Conservation (phyloP, 2,329 filamentous ascomycete genomes). For the Epichloe baconii region DNA sequence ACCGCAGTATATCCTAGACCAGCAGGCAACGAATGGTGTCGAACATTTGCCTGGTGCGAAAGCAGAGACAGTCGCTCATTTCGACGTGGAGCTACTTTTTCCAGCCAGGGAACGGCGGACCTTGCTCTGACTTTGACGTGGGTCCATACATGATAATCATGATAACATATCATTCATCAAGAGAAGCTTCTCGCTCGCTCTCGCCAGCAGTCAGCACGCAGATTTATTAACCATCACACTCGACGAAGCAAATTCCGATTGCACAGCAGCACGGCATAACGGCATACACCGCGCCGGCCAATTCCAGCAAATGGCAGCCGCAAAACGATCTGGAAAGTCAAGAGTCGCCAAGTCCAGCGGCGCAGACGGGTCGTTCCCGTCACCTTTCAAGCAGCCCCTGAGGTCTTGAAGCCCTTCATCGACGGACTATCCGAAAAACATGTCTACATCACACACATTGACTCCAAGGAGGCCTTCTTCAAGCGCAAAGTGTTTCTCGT, state of each 20-base stretch:
- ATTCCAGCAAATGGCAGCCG: constrained; percentile 16
- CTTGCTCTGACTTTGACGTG: no score
- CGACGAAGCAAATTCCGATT: not conserved
- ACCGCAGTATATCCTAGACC: constrained; percentile 9
- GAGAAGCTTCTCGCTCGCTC: no score
- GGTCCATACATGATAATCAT: no score
- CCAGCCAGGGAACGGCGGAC: no score
- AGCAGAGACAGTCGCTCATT: not conserved
- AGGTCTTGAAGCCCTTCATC: constrained; percentile 52
- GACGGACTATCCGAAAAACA: constrained; percentile 51
- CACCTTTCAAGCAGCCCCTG: constrained; percentile 58
- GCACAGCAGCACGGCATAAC: not conserved
- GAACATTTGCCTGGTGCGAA: not conserved
- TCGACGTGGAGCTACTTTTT: not conserved
- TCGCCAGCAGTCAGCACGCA: not conserved
- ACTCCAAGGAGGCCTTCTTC: constrained; percentile 52
- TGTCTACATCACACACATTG: constrained; percentile 78
- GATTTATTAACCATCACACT: not conserved
- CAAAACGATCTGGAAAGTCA: constrained; percentile 21
- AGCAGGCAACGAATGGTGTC: not conserved
- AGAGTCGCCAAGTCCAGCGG: constrained; percentile 14
- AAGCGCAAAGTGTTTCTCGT: constrained; percentile 77
- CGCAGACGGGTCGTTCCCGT: constrained; percentile 29
- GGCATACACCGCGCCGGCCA: not conserved
- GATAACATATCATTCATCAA: no score